Conservation (phyloP, 257 asterid species). For the Paraleonurus japonicus region DNA sequence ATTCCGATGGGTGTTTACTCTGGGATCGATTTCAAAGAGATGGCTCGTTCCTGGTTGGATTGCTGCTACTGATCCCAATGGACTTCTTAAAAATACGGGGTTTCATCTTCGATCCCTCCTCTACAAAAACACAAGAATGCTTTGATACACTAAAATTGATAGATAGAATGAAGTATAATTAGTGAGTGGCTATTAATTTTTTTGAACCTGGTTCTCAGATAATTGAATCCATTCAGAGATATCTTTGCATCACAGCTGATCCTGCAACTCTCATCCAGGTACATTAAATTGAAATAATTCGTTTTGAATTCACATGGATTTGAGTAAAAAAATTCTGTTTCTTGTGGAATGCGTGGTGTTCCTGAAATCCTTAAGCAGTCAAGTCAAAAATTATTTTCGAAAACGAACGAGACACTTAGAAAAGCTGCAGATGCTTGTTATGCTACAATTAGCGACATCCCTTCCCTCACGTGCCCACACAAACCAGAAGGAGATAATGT, state of each 20-base stretch:
- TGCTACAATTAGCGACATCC: slow-evolving; percentile 40
- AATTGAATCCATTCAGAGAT: slow-evolving; percentile 43
- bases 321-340: too few relatives aligned
- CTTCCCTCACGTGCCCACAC: slow-evolving; percentile 45
- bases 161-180: neutral
- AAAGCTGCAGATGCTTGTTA: slow-evolving; percentile 53
- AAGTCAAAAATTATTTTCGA: slow-evolving; percentile 42
- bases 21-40: slow-evolving; percentile 69
- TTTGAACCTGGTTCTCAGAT: slow-evolving; percentile 42
- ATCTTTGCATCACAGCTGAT: slow-evolving; percentile 44
- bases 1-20: slow-evolving; percentile 60
- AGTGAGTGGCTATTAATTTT: neutral
- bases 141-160: neutral
- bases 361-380: slow-evolving; percentile 55
- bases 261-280: slow-evolving; percentile 55
- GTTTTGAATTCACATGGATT: neutral
- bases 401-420: slow-evolving; percentile 43
- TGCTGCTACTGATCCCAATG: slow-evolving; percentile 52
- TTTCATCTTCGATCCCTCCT: slow-evolving; percentile 22
- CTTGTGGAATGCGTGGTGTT: too few relatives aligned
- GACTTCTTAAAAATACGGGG: slow-evolving; percentile 59
- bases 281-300: too few relatives aligned
- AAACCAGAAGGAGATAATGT: slow-evolving; percentile 81
- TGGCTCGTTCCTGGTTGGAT: slow-evolving; percentile 87
- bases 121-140: too few relatives aligned